Evolutionary conservation across 352 stramenopile species (phyloP), one percentile per base, ranked within the genome.

Genomic region (Phytophthora hybrid): DNA sequence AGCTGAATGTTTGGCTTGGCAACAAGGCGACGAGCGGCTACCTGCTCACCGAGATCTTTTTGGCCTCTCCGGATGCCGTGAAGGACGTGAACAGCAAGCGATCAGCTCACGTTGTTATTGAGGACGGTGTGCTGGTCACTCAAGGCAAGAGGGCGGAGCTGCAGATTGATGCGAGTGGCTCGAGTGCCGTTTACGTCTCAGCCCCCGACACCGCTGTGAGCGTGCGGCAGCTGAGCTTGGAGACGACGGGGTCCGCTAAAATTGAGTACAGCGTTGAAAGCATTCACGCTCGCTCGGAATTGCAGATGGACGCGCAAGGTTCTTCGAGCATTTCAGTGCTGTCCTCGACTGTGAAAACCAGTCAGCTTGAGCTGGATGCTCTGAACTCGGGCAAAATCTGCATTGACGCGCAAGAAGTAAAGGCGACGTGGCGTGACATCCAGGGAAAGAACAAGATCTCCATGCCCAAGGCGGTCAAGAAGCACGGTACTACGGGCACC

Each of bases 21-120:
- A 63, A 54, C 49, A 68, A 26, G 19, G 52, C 66, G 6, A 19
- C 54, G 1, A 69, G 55, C 14, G 69, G 69, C 10, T 72, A 76
- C 19, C 39, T 79, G 47, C 58, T 79, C 23, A 79, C 72, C 10
- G 66, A 79, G 52, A 76, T 79, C 62, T 75, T 75, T 53, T 41
- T 79, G 29, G 61, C 72, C 18, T 21, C 34, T 14, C 32, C 59
- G n/a, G 37, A 72, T 4, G 21, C 58, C 23, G 69, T 79, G 34
- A 67, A 21, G 18, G 53, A 79, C 10, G 18, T 79, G 26, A 69
- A 79, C 39, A 76, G 49, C 21, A 34, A 69, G 31, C 64, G 61
- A n/a, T 70, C 62, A 14, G 68, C 58, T 16, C 52, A 73, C 13
- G 63, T 79, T 4, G 64, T 79, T 19, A 58, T 79, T 32, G 62